A percentile compares a stretch with the other conserved stretches of the same genome.
Evolutionary conservation across 2,329 filamentous ascomycete genomes (phyloP).

Genomic region (Calonectria pauciramosa): DNA sequence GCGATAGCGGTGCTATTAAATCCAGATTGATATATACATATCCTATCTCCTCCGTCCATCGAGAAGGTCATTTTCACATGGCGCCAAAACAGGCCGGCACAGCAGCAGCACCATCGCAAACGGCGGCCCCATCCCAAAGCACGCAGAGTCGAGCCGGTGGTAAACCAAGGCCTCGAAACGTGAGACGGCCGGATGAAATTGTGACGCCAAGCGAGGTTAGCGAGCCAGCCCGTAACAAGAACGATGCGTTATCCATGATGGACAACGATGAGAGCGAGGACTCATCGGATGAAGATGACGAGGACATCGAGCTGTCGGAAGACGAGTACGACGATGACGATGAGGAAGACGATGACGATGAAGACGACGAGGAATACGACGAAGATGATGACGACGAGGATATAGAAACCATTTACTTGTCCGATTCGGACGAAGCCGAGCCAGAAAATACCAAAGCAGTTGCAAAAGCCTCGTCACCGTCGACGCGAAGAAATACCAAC

Average conservation of each 20-base stretch:
- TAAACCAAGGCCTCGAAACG: background rate
- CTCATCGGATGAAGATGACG: constrained; percentile 16
- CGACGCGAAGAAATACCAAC: constrained; percentile 17
- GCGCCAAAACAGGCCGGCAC: background rate
- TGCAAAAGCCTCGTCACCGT: background rate
- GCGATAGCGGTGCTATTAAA: background rate
- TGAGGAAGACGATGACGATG: constrained; percentile 5
- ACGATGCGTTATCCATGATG: background rate
- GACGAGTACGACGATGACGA: constrained; percentile 13
- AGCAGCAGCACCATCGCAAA: background rate
- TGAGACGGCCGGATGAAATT: constrained; percentile 19
- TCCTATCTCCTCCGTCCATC: background rate
- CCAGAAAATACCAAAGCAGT: background rate
- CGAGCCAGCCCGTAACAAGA: constrained; percentile 1
- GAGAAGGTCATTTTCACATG: background rate
- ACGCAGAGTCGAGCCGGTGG: background rate
- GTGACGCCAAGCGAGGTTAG: constrained; percentile 19
- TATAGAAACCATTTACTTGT: constrained; percentile 39
- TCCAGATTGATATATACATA: background rate
- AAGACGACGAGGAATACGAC: background rate
- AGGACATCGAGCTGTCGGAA: constrained; percentile 21
- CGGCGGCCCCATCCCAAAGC: background rate
- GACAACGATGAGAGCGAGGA: constrained; percentile 8
- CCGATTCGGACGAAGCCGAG: constrained; percentile 29
- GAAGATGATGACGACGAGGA: constrained; percentile 23